Percentiles rank a stretch among this genome's conserved stretches.
Evolutionary conservation across 192 early-diverging fungal genomes (phyloP).

Genomic region (Backusella tarrabulga): DNA sequence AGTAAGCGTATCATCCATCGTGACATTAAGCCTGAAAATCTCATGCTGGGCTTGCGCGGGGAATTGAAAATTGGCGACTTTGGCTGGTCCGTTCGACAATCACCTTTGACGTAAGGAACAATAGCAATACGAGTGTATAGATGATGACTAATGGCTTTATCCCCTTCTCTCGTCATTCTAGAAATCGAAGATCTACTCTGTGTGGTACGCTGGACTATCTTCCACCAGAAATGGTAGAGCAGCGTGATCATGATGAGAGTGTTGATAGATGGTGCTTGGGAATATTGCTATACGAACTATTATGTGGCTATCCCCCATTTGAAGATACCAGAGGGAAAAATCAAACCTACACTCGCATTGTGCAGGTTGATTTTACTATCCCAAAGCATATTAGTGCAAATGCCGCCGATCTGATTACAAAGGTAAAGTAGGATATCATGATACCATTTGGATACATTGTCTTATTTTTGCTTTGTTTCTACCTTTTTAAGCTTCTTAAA

Average conservation of each 20-base stretch:
- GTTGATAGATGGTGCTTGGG: constrained; percentile 95
- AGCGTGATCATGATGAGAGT: constrained; percentile 68
- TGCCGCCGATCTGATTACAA: constrained; percentile 83
- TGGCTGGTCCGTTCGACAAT: constrained; percentile 89
- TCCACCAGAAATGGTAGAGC: constrained; percentile 95
- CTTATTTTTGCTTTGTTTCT: not conserved
- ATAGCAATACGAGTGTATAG: constrained; percentile 43
- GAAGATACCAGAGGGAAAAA: constrained; percentile 67
- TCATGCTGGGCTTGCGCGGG: constrained; percentile 82
- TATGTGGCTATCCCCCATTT: constrained; percentile 91
- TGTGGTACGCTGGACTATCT: constrained; percentile 97
- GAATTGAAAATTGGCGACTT: constrained; percentile 97
- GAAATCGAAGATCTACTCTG: constrained; percentile 71
- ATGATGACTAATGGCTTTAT: not conserved
- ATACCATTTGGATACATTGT: not conserved
- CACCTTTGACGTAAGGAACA: not conserved
- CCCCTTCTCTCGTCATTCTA: not conserved
- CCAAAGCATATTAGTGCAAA: constrained; percentile 76
- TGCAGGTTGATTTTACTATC: constrained; percentile 78
- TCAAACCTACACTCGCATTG: constrained; percentile 81
- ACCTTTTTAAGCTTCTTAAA: constrained; percentile 62
- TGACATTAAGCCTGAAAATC: constrained; percentile 96
- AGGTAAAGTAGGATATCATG: constrained; percentile 43
- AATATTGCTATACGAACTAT: constrained; percentile 90
- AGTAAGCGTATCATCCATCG: constrained; percentile 90